A percentile compares a stretch with the other conserved stretches of the same genome.
Evolutionary conservation across 2,329 filamentous ascomycete species (phyloP).

Genomic region (Cryphonectria japonica): DNA sequence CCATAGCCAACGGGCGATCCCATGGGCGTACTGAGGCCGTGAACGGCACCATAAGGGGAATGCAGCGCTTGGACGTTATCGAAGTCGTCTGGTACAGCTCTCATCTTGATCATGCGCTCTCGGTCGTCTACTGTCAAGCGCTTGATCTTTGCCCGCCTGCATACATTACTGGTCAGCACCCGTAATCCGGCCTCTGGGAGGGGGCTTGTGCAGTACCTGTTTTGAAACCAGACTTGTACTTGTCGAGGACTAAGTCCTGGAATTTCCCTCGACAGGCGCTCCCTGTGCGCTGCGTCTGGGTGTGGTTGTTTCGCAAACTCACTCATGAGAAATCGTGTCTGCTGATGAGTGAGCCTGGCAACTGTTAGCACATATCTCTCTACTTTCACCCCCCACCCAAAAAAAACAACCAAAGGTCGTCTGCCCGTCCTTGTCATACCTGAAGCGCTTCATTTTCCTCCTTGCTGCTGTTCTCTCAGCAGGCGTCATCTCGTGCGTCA

Average conservation of each 20-base stretch:
- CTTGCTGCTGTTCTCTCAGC: slow-evolving; percentile 61
- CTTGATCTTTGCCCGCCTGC: slow-evolving; percentile 72
- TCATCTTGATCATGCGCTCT: slow-evolving; percentile 73
- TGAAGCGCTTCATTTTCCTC: slow-evolving; percentile 78
- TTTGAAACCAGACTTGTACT: slow-evolving; percentile 98
- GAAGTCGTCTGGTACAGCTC: slow-evolving; percentile 71
- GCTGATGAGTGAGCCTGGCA: slow-evolving; percentile 84
- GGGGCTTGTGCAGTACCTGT: slow-evolving; percentile 65
- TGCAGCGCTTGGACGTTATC: slow-evolving; percentile 72
- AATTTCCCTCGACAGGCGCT: slow-evolving; percentile 85
- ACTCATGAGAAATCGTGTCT: slow-evolving; percentile 97
- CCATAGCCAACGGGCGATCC: slow-evolving; percentile 54
- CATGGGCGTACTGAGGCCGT: slow-evolving; percentile 53
- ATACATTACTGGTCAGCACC: slow-evolving; percentile 29
- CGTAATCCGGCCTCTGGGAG: background rate
- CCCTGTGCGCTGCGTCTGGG: slow-evolving; percentile 87
- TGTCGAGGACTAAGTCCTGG: slow-evolving; percentile 89
- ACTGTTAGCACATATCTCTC: slow-evolving; percentile 37
- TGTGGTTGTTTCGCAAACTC: slow-evolving; percentile 95
- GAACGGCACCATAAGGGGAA: slow-evolving; percentile 67
- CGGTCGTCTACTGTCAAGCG: slow-evolving; percentile 71
- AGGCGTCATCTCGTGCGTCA: slow-evolving; percentile 52
- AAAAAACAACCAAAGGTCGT: background rate
- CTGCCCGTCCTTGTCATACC: slow-evolving; percentile 51
- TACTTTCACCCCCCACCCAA: background rate